phyloP scores from a whole-genome alignment of 2,329 filamentous ascomycete species.

The Cylindrodendrum hubeiense region DNA sequence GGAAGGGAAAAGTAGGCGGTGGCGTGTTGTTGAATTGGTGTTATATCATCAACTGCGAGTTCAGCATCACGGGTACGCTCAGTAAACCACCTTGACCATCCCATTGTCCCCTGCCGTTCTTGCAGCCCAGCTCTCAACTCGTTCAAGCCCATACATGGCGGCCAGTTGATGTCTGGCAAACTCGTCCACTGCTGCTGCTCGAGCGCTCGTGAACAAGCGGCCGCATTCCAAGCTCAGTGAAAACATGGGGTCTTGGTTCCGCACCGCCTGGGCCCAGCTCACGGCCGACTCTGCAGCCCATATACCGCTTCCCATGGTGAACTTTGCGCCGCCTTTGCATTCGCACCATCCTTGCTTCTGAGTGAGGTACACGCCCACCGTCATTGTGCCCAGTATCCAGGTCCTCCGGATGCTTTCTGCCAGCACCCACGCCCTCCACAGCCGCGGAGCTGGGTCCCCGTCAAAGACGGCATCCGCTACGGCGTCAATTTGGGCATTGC shows the following conservation, averaged over 20 bases:
- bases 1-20: background rate
- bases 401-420: slow-evolving; percentile 22
- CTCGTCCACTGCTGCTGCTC: slow-evolving; percentile 9
- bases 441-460: slow-evolving; percentile 14
- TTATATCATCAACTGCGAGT: too few relatives aligned
- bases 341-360: slow-evolving; percentile 9
- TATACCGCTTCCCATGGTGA: slow-evolving; percentile 5
- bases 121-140: slow-evolving; percentile 18
- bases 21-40: too few relatives aligned
- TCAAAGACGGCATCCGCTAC: slow-evolving; percentile 16
- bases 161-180: slow-evolving; percentile 17
- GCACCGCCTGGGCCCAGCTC: slow-evolving; percentile 1
- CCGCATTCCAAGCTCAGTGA: slow-evolving; percentile 13
- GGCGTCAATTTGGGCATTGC: background rate
- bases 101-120: slow-evolving; percentile 4
- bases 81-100: background rate
- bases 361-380: slow-evolving; percentile 18
- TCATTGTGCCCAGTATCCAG: slow-evolving; percentile 20
- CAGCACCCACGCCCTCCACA: slow-evolving; percentile 24
- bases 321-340: slow-evolving; percentile 13
- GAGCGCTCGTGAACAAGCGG: background rate
- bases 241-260: slow-evolving; percentile 15
- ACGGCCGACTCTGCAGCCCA: slow-evolving; percentile 5
- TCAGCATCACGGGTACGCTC: too few relatives aligned
- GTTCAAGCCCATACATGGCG: slow-evolving; percentile 19